Base-by-base conservation (phyloP, 345 rosid genomes). In the Eucalyptus sp. region DNA sequence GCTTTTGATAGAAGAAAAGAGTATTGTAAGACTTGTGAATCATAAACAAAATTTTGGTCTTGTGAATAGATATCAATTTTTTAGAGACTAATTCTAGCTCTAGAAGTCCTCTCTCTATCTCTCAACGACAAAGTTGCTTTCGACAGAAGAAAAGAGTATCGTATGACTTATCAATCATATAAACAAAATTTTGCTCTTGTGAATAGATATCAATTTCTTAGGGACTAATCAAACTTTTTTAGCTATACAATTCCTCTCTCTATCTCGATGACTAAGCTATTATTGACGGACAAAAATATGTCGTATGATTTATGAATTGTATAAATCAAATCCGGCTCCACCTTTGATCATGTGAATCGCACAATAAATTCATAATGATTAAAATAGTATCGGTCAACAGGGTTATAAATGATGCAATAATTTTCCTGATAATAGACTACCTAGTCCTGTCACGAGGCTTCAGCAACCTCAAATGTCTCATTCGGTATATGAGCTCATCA, bases 301-400 rank as follows among this genome's bases (percentile, higher is more conserved):
- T 58, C 7, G 1, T 68, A 16, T 5, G 43, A 31, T 5, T 5
- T 16, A 31, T 66, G 3, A 4, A 66, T 16, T 4, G 2, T 15
- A 31, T 10, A n/a, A 71, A 41, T 20, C 8, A 76, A 76, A 37
- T 10, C 29, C 4, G 2, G 7, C 27, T 76, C 14, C 46, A 41
- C 4, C 2, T 41, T 76, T 20, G 14, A 76, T 41, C 1, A 6
- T 3, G 4, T 3, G 8, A 76, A 71, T 71, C 25, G 4, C 25
- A 16, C 6, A 1, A 18, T 10, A 25, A 37, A 18, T 8, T 18
- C 48, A 2, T 37, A 10, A 76, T 20, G 3, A 41, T 76, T 20
- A 8, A 20, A 41, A 76, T 76, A 20, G 9, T 22, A 41, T 11
- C 4, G 9, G 5, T 20, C 8, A 37, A 37, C 0, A 0, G 8